Percentiles rank a stretch among this genome's conserved stretches.
These are phyloP conservation scores for Lentinula raphanica DNA, from an alignment of 768 basidiomycete genomes.

Conservation along the genomic window DNA sequence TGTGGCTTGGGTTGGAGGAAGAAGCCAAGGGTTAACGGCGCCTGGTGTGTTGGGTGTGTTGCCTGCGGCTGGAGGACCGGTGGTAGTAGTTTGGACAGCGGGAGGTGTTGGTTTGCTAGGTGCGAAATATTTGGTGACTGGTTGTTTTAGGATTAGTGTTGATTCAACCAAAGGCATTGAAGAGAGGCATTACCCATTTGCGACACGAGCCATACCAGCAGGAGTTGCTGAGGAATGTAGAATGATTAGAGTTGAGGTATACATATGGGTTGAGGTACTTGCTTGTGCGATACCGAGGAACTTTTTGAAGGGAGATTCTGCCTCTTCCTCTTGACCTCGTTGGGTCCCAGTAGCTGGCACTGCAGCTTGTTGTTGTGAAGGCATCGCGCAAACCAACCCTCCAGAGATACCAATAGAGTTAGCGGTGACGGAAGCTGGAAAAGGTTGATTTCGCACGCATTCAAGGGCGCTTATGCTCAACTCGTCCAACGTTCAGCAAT, in stretches of 20 bases:
- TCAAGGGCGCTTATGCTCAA: too few relatives aligned
- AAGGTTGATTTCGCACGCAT: too few relatives aligned
- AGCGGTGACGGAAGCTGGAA: too few relatives aligned
- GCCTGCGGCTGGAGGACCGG: constrained; percentile 15
- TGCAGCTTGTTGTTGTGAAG: constrained; percentile 2
- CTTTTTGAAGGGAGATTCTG: constrained; percentile 31
- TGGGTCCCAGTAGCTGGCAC: constrained; percentile 12
- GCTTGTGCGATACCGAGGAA: constrained; percentile 40
- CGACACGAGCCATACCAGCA: constrained; percentile 60
- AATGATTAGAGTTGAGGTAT: constrained; percentile 7
- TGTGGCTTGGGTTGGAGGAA: constrained; percentile 49
- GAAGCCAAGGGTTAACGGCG: constrained; percentile 38
- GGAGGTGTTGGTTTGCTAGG: constrained; percentile 25
- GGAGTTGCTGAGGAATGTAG: constrained; percentile 52
- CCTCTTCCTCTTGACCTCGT: constrained; percentile 25
- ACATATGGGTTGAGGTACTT: constrained; percentile 11
- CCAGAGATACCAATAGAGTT: too few relatives aligned
- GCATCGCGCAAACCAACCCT: too few relatives aligned
- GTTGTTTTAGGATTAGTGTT: not conserved
- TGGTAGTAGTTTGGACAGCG: constrained; percentile 17
- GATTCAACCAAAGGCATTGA: not conserved
- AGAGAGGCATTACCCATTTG: constrained; percentile 50
- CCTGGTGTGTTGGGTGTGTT: not conserved
- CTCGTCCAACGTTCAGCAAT: too few relatives aligned
- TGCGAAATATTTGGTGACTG: constrained; percentile 26